phyloP scores from a whole-genome alignment of 306 rosid species.

The Cucurbita ficifolia region DNA sequence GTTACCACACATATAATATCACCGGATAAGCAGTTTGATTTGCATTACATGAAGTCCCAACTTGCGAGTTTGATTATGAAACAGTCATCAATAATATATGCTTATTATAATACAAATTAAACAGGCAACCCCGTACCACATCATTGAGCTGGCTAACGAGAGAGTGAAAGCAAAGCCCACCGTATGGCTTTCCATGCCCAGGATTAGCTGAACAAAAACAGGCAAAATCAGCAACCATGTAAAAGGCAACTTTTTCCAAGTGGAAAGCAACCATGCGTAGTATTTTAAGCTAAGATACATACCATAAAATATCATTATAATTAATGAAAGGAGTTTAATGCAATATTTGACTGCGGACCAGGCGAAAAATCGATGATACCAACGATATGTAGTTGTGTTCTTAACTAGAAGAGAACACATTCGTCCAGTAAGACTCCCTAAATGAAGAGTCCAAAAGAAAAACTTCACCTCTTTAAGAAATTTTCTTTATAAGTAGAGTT shows the following conservation, averaged over 20 bases:
- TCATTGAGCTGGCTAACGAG: background rate
- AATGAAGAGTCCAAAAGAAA: background rate
- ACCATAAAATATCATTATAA: background rate
- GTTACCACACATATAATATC: background rate
- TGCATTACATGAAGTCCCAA: background rate
- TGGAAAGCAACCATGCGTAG: background rate
- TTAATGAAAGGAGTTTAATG: background rate
- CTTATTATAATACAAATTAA: background rate
- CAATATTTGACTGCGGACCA: background rate
- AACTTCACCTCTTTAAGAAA: background rate
- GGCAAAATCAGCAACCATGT: background rate
- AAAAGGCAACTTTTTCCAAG: background rate
- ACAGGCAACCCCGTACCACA: background rate
- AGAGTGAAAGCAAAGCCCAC: background rate
- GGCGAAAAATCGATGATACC: background rate
- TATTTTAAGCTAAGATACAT: background rate
- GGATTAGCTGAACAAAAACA: background rate
- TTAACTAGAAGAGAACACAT: background rate
- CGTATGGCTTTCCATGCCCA: background rate
- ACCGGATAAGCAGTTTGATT: constrained; percentile 1
- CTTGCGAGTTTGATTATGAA: background rate
- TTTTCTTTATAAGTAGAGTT: background rate
- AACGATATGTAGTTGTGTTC: background rate
- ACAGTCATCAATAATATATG: background rate
- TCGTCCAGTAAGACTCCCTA: background rate